Conservation (phyloP, 257 asterid species). For the Osmanthus fragrans region DNA sequence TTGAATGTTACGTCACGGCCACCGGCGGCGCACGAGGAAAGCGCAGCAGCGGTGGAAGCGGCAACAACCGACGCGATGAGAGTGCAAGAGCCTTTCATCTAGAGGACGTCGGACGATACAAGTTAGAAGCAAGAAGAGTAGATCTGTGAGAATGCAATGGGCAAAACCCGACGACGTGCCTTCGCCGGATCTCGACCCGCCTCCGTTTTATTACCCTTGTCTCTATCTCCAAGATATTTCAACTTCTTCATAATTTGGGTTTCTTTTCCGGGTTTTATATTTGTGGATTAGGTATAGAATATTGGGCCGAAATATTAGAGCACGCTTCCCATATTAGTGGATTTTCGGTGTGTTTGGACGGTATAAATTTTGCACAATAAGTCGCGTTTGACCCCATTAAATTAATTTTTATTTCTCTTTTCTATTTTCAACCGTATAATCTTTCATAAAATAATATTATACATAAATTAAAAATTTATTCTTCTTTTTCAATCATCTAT, state of each 20-base stretch:
- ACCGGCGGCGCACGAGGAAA: constrained; percentile 29
- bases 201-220: neutral
- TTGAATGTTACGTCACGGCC: constrained; percentile 23
- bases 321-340: neutral
- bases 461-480: too few relatives aligned
- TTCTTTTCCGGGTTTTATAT: neutral
- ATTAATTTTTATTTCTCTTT: too few relatives aligned
- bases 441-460: too few relatives aligned
- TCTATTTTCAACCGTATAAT: too few relatives aligned
- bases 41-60: constrained; percentile 39
- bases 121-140: neutral
- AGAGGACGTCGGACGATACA: neutral
- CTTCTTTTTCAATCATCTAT: too few relatives aligned
- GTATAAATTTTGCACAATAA: too few relatives aligned
- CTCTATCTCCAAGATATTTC: neutral
- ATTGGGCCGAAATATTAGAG: neutral
- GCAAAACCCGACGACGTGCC: constrained; percentile 48
- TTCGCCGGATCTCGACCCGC: constrained; percentile 51
- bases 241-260: neutral
- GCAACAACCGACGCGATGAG: constrained; percentile 43
- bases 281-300: neutral
- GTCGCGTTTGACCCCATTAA: too few relatives aligned
- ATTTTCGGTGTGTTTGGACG: too few relatives aligned
- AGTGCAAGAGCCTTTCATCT: constrained; percentile 50
- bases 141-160: constrained; percentile 15